Evolutionary conservation across 371 early-diverging fungal species (phyloP).

Genomic region (Fennellomyces sp.): DNA sequence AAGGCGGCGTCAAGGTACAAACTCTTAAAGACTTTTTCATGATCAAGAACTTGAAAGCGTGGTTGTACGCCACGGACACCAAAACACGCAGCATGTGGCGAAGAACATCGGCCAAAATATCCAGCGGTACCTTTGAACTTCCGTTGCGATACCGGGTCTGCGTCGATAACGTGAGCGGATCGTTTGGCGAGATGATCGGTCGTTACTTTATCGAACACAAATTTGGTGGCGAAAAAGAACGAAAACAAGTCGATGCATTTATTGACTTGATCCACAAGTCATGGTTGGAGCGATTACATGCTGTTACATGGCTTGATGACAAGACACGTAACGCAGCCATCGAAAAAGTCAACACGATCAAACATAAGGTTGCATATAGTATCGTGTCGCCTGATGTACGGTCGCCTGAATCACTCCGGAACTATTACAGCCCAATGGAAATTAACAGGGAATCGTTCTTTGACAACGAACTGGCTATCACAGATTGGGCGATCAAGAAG

Average conservation of each 20-base stretch:
- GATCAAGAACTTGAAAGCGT: conserved; percentile 2
- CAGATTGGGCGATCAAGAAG: conserved; percentile 18
- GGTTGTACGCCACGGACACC: conserved; percentile 15
- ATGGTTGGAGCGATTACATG: conserved; percentile 38
- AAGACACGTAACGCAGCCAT: conserved; percentile 47
- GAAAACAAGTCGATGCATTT: conserved; percentile 29
- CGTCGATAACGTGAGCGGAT: conserved; percentile 29
- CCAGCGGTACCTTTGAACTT: conserved; percentile 32
- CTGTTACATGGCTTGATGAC: conserved; percentile 58
- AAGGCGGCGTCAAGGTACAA: neutral
- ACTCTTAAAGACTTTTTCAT: conserved; percentile 15
- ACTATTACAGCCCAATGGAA: conserved; percentile 38
- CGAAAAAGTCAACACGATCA: conserved; percentile 40
- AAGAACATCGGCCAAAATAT: conserved; percentile 20
- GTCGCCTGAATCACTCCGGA: conserved; percentile 40
- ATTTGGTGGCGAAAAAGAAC: conserved; percentile 47
- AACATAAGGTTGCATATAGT: conserved; percentile 57
- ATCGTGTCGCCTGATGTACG: conserved; percentile 47
- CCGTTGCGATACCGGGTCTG: conserved; percentile 54
- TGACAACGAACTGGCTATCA: conserved; percentile 36
- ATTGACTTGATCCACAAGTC: conserved; percentile 30
- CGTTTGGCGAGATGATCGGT: conserved; percentile 56
- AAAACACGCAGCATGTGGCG: conserved; percentile 16
- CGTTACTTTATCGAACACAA: conserved; percentile 52
- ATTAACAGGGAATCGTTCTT: conserved; percentile 41